Evolutionary conservation across 2,329 filamentous ascomycete genomes (phyloP).

Genomic region (Rhytidhysteron rufulum): DNA sequence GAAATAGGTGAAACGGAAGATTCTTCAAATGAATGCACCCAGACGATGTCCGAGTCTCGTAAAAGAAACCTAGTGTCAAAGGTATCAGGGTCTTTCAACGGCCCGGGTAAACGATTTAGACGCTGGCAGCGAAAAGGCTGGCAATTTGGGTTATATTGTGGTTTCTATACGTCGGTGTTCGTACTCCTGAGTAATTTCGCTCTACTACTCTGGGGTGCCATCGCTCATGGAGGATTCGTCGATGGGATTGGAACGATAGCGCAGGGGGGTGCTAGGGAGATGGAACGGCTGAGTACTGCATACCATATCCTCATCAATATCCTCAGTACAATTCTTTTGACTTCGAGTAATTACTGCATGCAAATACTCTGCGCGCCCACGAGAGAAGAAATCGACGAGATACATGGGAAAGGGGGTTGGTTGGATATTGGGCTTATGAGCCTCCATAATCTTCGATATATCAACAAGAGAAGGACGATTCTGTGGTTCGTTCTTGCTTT

Average conservation of each 20-base stretch:
- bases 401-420: constrained; percentile 38
- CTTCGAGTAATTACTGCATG: constrained; percentile 2
- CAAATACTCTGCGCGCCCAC: constrained; percentile 1
- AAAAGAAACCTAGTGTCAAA: too few species aligned
- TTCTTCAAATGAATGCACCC: too few species aligned
- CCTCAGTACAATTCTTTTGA: background rate
- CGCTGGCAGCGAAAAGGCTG: too few species aligned
- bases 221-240: background rate
- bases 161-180: background rate
- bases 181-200: background rate
- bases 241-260: background rate
- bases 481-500: constrained; percentile 20
- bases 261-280: background rate
- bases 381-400: constrained; percentile 43
- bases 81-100: too few species aligned
- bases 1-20: too few species aligned
- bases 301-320: constrained; percentile 2
- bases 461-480: constrained; percentile 13
- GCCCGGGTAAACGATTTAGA: too few species aligned
- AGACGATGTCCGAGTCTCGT: too few species aligned
- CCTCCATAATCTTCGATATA: constrained; percentile 28
- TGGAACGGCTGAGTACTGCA: background rate
- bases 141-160: background rate
- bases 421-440: constrained; percentile 44
- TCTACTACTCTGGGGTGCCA: background rate